These are phyloP conservation scores for Oxalis stricta DNA, from an alignment of 441 rosid genomes.

Conservation along the genomic window DNA sequence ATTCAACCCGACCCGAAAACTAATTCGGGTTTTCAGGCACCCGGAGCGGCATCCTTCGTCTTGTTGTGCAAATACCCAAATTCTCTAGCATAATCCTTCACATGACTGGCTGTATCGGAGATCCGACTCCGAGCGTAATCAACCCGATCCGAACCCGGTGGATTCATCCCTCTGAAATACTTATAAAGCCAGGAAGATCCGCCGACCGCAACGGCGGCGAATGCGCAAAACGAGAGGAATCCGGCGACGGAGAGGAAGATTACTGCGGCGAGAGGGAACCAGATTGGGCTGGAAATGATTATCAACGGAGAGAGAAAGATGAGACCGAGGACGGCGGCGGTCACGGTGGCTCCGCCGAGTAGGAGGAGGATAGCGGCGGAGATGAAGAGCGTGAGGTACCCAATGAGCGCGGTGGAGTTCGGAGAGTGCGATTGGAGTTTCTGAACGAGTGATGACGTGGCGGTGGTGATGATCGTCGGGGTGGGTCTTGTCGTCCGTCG, in stretches of 20 bases:
- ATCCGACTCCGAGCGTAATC: conserved; percentile 61
- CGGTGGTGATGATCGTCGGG: conserved; percentile 5
- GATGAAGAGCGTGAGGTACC: conserved; percentile 39
- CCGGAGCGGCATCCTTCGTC: conserved; percentile 76
- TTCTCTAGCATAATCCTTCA: conserved; percentile 68
- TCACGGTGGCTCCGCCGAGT: conserved; percentile 48
- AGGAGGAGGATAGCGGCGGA: conserved; percentile 52
- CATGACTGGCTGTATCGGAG: conserved; percentile 62
- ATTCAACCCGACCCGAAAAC: not conserved
- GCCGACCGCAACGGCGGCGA: conserved; percentile 23
- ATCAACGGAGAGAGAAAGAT: conserved; percentile 48
- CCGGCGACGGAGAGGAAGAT: conserved; percentile 26
- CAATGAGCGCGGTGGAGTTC: conserved; percentile 40
- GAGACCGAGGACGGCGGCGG: conserved; percentile 28
- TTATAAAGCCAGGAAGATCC: conserved; percentile 46
- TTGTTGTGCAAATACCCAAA: conserved; percentile 60
- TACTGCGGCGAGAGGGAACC: conserved; percentile 34
- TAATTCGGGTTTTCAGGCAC: conserved; percentile 32
- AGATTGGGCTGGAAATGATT: conserved; percentile 56
- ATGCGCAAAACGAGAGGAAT: conserved; percentile 37
- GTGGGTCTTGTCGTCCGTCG: conserved; percentile 16
- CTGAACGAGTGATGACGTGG: conserved; percentile 22
- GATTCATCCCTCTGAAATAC: conserved; percentile 56
- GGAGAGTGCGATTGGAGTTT: conserved; percentile 37
- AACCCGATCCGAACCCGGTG: conserved; percentile 48